Conservation (phyloP, 768 basidiomycete genomes). For the Pleurotus pulmonarius region DNA sequence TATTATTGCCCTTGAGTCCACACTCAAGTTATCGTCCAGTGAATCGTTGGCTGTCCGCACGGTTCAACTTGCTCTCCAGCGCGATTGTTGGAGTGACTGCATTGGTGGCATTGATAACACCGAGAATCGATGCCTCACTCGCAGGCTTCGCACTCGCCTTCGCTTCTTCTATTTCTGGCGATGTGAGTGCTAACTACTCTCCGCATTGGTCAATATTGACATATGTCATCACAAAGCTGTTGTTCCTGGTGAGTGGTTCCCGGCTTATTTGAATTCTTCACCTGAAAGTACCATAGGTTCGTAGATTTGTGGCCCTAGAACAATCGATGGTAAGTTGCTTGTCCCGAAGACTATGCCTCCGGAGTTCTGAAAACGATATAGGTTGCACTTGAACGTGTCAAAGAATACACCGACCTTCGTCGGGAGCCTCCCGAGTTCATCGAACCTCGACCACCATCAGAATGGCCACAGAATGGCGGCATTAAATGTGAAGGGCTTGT, state of each 20-base stretch:
- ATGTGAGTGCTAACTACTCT: constrained; percentile 23
- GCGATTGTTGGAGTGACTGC: constrained; percentile 72
- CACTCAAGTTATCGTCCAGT: constrained; percentile 35
- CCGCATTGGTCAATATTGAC: background rate
- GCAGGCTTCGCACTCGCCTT: constrained; percentile 89
- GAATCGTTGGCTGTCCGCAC: constrained; percentile 86
- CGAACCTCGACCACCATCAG: constrained; percentile 75
- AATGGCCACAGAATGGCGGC: constrained; percentile 74
- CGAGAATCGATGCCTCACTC: constrained; percentile 71
- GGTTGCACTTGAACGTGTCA: constrained; percentile 86
- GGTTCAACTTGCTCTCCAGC: constrained; percentile 80
- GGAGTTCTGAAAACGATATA: constrained; percentile 20
- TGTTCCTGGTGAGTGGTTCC: constrained; percentile 49
- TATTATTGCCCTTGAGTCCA: background rate
- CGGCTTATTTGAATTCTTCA: background rate
- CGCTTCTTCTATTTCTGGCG: constrained; percentile 68
- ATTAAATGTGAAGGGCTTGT: constrained; percentile 72
- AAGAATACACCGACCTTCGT: constrained; percentile 81
- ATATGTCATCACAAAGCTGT: constrained; percentile 23
- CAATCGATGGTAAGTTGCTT: constrained; percentile 74
- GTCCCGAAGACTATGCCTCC: background rate
- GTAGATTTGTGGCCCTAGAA: constrained; percentile 83
- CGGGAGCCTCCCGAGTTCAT: constrained; percentile 81
- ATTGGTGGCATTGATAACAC: constrained; percentile 60
- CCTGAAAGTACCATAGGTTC: constrained; percentile 36